Evolutionary conservation across 2,329 filamentous ascomycete genomes (phyloP).

Genomic region (Coniochaeta sp.): DNA sequence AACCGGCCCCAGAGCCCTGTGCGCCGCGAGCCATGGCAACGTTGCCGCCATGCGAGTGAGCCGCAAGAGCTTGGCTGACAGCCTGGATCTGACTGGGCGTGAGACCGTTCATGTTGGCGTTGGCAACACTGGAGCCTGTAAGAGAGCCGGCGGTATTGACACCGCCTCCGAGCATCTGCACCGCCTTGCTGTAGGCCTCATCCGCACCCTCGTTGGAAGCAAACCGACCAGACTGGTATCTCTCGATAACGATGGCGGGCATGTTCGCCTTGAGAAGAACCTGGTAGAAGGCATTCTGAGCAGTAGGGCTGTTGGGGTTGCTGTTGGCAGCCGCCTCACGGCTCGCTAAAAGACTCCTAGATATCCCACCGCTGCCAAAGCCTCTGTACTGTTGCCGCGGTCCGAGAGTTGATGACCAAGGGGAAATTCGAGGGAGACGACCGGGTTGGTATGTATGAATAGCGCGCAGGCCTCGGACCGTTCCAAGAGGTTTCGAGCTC

Average conservation of each 20-base stretch:
- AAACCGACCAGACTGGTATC: conserved; percentile 81
- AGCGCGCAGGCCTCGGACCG: conserved; percentile 13
- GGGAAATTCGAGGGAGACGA: conserved; percentile 10
- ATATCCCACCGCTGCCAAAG: conserved; percentile 34
- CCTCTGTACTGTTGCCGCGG: conserved; percentile 11
- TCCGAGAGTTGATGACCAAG: conserved; percentile 7
- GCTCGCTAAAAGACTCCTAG: conserved; percentile 66
- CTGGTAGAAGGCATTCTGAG: conserved; percentile 92
- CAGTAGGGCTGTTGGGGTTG: conserved; percentile 77
- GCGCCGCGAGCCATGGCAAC: conserved; percentile 44
- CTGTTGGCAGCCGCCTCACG: conserved; percentile 89
- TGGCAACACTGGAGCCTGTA: conserved; percentile 16
- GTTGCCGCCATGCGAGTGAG: conserved; percentile 61
- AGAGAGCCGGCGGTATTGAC: not conserved
- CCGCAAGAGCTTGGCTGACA: conserved; percentile 74
- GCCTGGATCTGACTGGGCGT: conserved; percentile 63
- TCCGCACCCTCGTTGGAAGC: conserved; percentile 75
- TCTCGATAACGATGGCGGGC: conserved; percentile 85
- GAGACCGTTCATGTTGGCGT: conserved; percentile 32
- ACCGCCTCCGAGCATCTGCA: conserved; percentile 35
- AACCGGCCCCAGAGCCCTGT: conserved; percentile 60
- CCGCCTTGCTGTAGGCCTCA: conserved; percentile 68
- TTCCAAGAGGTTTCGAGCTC: conserved; percentile 12
- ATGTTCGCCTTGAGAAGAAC: conserved; percentile 85
- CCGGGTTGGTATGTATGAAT: conserved; percentile 16